Evolutionary conservation across 257 asterid genomes (phyloP), one percentile per base, ranked within the genome.

Genomic region (Nicotiana benthamiana): DNA sequence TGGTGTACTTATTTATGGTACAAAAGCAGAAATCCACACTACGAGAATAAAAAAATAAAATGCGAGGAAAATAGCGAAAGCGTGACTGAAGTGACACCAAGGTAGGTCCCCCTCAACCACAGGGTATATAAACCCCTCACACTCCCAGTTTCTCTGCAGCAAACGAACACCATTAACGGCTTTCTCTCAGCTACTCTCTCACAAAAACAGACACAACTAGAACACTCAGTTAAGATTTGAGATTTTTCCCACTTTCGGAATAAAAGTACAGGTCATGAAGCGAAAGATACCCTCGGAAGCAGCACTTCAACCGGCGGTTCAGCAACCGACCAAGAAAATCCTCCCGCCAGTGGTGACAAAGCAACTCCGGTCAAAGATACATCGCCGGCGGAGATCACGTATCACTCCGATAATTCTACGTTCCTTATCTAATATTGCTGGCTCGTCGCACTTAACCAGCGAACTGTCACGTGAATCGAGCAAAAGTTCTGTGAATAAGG

Each of bases 361-460:
- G 92, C 89, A 89, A 88, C 93, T 86, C 81, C 98, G 98, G 2
- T 93, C 97, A 56, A 86, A 75, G 82, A 82, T 90, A 52, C 83
- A 88, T 72, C 96, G 91, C 84, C 92, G 91, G 67, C 85, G 89
- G 24, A 91, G 97, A 11, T 56, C 79, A 67, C 89, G 66, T 17
- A 74, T 90, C 40, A 85, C 96, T 56, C 97, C 93, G 10, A 36
- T 90, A 64, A 9, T 75, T 51, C 22, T 80, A 36, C 2, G 10
- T 8, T 36, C 46, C 46, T 86, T 86, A 13, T 90, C 91, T 67
- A 84, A 85, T 79, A 80, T 76, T 78, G 83, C 85, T 36, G 76
- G 62, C 24, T 75, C 83, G 82, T 80, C 79, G 92, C 79, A 89
- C 87, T 9, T 62, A 10, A 36, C 10, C 88, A 60, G 70, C 83